A percentile compares a stretch with the other conserved stretches of the same genome.
Evolutionary conservation across 257 asterid species (phyloP).

Genomic region (Solanum dulcamara): DNA sequence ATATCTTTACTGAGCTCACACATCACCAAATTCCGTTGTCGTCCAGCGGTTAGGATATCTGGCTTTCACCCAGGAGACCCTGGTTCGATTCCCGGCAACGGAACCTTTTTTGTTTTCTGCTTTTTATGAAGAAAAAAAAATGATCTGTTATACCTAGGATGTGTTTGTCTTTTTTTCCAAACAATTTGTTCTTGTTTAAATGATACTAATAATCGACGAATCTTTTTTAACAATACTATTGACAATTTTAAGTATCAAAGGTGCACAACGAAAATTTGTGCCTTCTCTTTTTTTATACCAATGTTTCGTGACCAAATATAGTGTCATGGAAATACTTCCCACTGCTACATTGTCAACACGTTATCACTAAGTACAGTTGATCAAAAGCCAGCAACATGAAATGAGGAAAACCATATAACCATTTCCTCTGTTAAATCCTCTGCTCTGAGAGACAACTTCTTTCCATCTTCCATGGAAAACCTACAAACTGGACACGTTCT

Average conservation of each 20-base stretch:
- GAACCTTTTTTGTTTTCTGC: slow-evolving; percentile 4
- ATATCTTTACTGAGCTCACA: no score
- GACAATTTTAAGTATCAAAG: not conserved
- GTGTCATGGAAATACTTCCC: not conserved
- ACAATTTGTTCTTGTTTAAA: not conserved
- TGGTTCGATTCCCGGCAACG: slow-evolving; percentile 96
- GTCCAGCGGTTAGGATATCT: slow-evolving; percentile 98
- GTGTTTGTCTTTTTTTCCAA: not conserved
- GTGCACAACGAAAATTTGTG: not conserved
- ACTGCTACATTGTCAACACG: not conserved
- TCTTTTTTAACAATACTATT: not conserved
- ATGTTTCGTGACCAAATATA: not conserved
- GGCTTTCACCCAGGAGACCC: slow-evolving; percentile 98
- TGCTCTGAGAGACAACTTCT: not conserved
- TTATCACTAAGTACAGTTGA: not conserved
- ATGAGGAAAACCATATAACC: slow-evolving; percentile 36
- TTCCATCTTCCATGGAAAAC: slow-evolving; percentile 8
- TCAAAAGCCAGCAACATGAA: slow-evolving; percentile 35
- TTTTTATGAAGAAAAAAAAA: not conserved
- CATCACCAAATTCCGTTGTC: slow-evolving; percentile 44
- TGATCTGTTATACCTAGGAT: no score
- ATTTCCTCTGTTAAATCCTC: slow-evolving; percentile 25
- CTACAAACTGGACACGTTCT: slow-evolving; percentile 36
- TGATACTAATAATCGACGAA: not conserved
- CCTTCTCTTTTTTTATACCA: not conserved